phyloP scores from a whole-genome alignment of 2,329 filamentous ascomycete genomes.

The Botrytis paeoniae region DNA sequence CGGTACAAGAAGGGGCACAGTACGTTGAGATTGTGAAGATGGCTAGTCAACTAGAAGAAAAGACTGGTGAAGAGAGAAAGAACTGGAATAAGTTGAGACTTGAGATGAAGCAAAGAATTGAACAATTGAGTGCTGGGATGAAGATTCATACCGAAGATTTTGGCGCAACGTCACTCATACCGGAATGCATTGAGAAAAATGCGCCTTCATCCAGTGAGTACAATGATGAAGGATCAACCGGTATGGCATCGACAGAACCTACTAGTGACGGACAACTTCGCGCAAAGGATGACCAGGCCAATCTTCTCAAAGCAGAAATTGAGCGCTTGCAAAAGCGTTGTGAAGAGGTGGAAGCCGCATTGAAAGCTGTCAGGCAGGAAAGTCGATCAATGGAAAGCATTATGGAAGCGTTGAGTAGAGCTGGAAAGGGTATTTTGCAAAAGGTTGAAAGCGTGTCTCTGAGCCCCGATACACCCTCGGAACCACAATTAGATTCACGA shows the following conservation, averaged over 20 bases:
- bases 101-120: conserved; percentile 35
- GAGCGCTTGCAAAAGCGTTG: conserved; percentile 31
- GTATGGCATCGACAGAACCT: conserved; percentile 10
- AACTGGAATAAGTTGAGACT: conserved; percentile 31
- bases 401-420: conserved; percentile 29
- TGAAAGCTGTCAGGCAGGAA: conserved; percentile 32
- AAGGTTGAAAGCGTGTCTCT: conserved; percentile 12
- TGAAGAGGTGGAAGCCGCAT: conserved; percentile 29
- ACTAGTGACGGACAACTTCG: neutral
- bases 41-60: conserved; percentile 35
- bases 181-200: neutral
- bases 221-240: conserved; percentile 23
- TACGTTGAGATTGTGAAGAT: conserved; percentile 38
- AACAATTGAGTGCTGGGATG: conserved; percentile 24
- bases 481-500: neutral
- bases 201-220: neutral
- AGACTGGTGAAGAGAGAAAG: conserved; percentile 33
- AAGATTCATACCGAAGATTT: neutral
- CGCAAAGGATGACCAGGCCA: conserved; percentile 20
- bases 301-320: conserved; percentile 32
- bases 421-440: conserved; percentile 20
- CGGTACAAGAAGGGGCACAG: conserved; percentile 37
- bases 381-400: conserved; percentile 33
- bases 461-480: neutral
- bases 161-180: neutral